Base-by-base conservation (phyloP, 1,284 basidiomycete genomes). In the Heterobasidion occidentale region DNA sequence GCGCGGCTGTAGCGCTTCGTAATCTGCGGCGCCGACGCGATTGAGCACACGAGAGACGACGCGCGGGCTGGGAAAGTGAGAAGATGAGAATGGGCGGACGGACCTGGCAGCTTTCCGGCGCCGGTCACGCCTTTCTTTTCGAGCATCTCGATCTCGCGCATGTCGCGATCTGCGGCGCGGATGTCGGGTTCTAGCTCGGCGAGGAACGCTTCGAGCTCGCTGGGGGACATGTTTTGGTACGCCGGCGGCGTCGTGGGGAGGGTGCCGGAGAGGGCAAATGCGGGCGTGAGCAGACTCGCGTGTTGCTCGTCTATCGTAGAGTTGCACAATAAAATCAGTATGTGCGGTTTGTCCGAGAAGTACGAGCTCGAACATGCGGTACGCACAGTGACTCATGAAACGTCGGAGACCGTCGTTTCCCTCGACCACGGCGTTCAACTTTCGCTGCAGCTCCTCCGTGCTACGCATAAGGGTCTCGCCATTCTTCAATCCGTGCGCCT, bases 161-260 rank as follows among this genome's bases (percentile, higher is more conserved):
- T 79, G 62, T 90, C 88, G 9, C 86, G 78, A 61, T 92, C 90
- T 11, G 88, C 88, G 42, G 82, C 78, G 19, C 88, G 85, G 54
- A 92, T 82, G 54, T 92, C 90, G 9, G 81, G 79, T 60, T 91
- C 90, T 81, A 92, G 87, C 63, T 92, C 90, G 0, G 77, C 68
- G 12, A 91, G 68, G 54, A 88, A 76, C 0, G 84, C 83, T 46
- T 88, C 86, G 9, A 90, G 71, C 64, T 89, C 88, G 55, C 77
- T 77, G 0, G 78, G 63, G 0, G 81, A 77, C 80, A 90, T 83
- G 51, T 76, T 76, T 56, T 81, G 79, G 59, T 86, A 86, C 33
- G 80, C 67, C 3, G 83, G 78, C 2, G 79, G 70, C 36, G 76
- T 73, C 0, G 73, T 70, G 1, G 79, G 68, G 14, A 81, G 70